phyloP scores from a whole-genome alignment of 208 protist genomes.

The Acanthamoeba divionensis region DNA sequence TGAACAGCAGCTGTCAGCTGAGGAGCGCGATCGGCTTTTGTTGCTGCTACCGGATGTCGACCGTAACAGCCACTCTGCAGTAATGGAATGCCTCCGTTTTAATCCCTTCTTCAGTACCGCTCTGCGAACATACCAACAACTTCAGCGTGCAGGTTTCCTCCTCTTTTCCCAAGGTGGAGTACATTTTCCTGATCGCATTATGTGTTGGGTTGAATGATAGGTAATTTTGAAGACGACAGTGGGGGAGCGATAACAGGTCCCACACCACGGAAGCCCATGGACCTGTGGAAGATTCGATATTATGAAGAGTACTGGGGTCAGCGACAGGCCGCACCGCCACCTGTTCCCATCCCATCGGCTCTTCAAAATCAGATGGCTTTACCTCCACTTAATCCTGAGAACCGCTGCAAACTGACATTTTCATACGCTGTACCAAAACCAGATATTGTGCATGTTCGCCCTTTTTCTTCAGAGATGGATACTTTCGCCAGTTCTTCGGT shows the following conservation, averaged over 20 bases:
- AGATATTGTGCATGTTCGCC: too few relatives aligned
- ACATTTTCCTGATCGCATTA: too few relatives aligned
- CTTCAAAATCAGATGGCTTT: not conserved
- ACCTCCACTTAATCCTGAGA: not conserved
- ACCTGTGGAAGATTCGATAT: not conserved
- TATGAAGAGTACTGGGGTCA: conserved; percentile 51
- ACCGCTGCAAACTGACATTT: not conserved
- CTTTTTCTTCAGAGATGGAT: too few relatives aligned
- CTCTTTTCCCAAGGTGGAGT: too few relatives aligned
- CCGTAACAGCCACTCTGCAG: not conserved
- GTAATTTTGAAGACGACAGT: too few relatives aligned
- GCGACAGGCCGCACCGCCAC: not conserved
- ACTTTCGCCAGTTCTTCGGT: too few relatives aligned
- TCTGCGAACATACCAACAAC: not conserved
- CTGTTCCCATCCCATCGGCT: not conserved
- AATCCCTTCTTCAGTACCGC: not conserved
- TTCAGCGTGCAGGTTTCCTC: conserved; percentile 31
- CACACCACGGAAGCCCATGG: too few relatives aligned
- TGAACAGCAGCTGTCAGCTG: not conserved
- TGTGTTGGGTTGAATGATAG: too few relatives aligned
- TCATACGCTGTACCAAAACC: not conserved
- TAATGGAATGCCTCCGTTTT: conserved; percentile 14
- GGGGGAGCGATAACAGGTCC: too few relatives aligned
- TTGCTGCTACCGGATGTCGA: conserved; percentile 31
- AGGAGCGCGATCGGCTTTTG: conserved; percentile 27